These are phyloP conservation scores for Solanum etuberosum DNA, from an alignment of 257 asterid species.

Conservation along the genomic window DNA sequence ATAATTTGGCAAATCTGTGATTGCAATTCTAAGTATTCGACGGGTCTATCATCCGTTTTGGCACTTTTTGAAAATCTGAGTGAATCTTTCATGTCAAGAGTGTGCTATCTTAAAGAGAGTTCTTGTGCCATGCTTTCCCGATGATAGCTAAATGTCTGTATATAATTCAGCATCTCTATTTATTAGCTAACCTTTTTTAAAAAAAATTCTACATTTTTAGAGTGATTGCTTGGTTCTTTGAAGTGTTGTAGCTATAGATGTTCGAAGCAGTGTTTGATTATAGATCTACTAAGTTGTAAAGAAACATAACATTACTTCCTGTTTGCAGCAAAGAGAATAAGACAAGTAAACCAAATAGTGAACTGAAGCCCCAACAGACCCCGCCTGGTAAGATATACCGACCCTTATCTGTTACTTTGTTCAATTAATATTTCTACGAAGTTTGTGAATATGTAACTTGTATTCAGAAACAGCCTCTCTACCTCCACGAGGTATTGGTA, in stretches of 20 bases:
- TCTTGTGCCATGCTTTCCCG: background rate
- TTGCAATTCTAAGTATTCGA: background rate
- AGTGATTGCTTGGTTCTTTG: background rate
- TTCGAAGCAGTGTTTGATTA: background rate
- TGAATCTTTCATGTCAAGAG: background rate
- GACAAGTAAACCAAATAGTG: conserved; percentile 33
- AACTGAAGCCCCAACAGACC: conserved; percentile 48
- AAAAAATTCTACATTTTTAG: background rate
- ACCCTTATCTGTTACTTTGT: background rate
- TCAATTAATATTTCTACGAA: background rate
- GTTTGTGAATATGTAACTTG: background rate
- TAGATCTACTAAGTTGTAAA: background rate
- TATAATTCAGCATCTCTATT: background rate
- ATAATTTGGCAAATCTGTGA: background rate
- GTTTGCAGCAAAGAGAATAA: conserved; percentile 64
- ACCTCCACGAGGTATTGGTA: background rate
- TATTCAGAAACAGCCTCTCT: background rate
- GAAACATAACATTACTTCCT: conserved; percentile 1
- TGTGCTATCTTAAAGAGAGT: background rate
- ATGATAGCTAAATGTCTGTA: background rate
- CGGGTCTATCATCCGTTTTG: background rate
- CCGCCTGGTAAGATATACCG: conserved; percentile 42
- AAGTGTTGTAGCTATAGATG: background rate
- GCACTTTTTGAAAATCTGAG: background rate
- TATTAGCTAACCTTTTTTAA: background rate